Percentiles rank a stretch among this genome's conserved stretches.
These are phyloP conservation scores for Lactifluus rugatus DNA, from an alignment of 768 basidiomycete genomes.

Conservation along the genomic window DNA sequence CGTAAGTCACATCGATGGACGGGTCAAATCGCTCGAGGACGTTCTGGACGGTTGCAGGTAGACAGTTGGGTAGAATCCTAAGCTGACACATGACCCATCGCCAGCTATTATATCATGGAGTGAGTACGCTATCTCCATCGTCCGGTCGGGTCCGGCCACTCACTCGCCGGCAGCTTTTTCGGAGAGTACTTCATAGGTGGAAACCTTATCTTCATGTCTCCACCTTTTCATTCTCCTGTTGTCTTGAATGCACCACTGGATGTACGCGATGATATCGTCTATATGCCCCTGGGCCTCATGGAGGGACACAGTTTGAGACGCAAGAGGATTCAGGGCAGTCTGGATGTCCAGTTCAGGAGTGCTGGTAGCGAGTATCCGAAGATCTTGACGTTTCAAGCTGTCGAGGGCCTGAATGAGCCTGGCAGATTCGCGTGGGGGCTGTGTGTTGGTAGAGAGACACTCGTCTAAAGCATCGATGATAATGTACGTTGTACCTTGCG, in stretches of 20 bases:
- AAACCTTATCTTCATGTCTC: slow-evolving; percentile 3
- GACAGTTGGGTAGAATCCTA: slow-evolving; percentile 16
- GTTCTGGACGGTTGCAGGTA: slow-evolving; percentile 9
- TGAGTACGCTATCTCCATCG: background rate
- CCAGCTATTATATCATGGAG: slow-evolving; percentile 18
- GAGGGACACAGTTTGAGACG: slow-evolving; percentile 2
- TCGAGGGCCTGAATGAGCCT: slow-evolving; percentile 9
- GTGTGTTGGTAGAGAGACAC: slow-evolving; percentile 8
- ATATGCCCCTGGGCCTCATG: slow-evolving; percentile 4
- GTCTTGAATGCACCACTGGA: slow-evolving; percentile 13
- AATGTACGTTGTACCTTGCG: slow-evolving; percentile 15
- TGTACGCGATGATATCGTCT: background rate
- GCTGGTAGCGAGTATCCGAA: slow-evolving; percentile 9
- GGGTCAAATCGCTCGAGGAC: slow-evolving; percentile 17
- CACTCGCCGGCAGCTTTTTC: slow-evolving; percentile 6
- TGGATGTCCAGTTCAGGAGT: background rate
- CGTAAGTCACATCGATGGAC: slow-evolving; percentile 19
- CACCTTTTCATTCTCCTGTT: slow-evolving; percentile 20
- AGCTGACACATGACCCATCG: slow-evolving; percentile 23
- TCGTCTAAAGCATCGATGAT: slow-evolving; percentile 23
- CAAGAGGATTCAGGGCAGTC: background rate
- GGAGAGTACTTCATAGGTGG: slow-evolving; percentile 10
- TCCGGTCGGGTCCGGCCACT: background rate
- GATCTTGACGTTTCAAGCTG: background rate
- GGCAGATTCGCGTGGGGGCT: background rate